phyloP scores from a whole-genome alignment of 257 asterid genomes.

The Gentiana straminea region DNA sequence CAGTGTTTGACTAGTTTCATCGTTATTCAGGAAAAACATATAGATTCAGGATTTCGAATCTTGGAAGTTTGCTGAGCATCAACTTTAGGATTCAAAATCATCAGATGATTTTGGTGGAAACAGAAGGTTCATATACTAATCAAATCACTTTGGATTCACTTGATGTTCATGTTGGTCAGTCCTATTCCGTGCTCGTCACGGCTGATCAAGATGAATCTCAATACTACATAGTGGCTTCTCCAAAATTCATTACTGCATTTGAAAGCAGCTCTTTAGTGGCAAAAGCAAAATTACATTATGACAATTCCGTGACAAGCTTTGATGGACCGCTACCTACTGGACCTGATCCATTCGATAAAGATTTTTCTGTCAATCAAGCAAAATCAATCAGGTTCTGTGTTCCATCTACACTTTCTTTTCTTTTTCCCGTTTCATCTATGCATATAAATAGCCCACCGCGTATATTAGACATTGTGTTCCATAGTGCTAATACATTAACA shows the following conservation, averaged over 20 bases:
- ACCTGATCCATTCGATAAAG: slow-evolving; percentile 45
- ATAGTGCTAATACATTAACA: not conserved
- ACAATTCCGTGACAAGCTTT: slow-evolving; percentile 25
- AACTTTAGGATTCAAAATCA: slow-evolving; percentile 58
- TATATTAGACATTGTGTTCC: not conserved
- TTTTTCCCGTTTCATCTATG: no score
- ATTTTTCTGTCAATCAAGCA: slow-evolving; percentile 49
- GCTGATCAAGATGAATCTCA: slow-evolving; percentile 35
- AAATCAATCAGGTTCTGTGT: slow-evolving; percentile 38
- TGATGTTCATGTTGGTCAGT: slow-evolving; percentile 68
- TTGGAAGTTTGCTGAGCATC: slow-evolving; percentile 48
- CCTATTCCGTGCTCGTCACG: slow-evolving; percentile 62
- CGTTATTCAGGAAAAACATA: slow-evolving; percentile 42
- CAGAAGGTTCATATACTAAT: slow-evolving; percentile 60
- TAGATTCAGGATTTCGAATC: slow-evolving; percentile 46
- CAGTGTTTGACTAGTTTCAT: not conserved
- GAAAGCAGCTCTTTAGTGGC: slow-evolving; percentile 23
- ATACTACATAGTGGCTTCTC: slow-evolving; percentile 54
- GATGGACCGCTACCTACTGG: slow-evolving; percentile 50
- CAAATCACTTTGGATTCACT: slow-evolving; percentile 41
- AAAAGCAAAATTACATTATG: slow-evolving; percentile 45
- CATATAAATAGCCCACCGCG: no score
- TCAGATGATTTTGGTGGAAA: slow-evolving; percentile 54
- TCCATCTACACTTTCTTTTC: not conserved
- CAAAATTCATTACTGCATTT: slow-evolving; percentile 24